Evolutionary conservation across 2,329 filamentous ascomycete genomes (phyloP).

Genomic region (Xylaria sp.): DNA sequence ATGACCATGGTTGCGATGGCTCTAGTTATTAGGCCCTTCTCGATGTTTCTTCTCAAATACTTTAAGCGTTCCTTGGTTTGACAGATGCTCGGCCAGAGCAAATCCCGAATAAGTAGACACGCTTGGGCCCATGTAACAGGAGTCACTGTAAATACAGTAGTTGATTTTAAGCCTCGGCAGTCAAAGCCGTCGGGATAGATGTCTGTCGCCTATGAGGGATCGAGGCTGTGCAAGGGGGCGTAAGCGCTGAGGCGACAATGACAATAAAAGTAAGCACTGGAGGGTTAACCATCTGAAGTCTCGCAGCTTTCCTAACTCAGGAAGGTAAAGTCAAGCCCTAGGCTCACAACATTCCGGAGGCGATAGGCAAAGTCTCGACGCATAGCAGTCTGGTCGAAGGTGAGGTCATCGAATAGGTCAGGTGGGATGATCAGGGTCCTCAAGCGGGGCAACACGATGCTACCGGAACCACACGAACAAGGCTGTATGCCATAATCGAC

Average conservation of each 20-base stretch:
- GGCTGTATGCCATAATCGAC: slow-evolving; percentile 29
- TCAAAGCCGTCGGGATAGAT: slow-evolving; percentile 13
- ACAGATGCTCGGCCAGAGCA: background rate
- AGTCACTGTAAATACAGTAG: background rate
- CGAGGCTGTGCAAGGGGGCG: slow-evolving; percentile 24
- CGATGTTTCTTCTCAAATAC: slow-evolving; percentile 15
- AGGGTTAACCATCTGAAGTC: slow-evolving; percentile 17
- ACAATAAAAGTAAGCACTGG: slow-evolving; percentile 25
- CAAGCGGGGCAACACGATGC: slow-evolving; percentile 37
- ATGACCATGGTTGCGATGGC: slow-evolving; percentile 1
- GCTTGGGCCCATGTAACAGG: slow-evolving; percentile 3
- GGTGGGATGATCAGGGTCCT: slow-evolving; percentile 41
- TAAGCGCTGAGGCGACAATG: slow-evolving; percentile 25
- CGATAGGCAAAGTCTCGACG: slow-evolving; percentile 13
- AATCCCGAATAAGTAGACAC: background rate
- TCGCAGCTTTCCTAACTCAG: slow-evolving; percentile 29
- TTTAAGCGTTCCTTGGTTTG: slow-evolving; percentile 3
- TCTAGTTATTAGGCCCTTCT: slow-evolving; percentile 10
- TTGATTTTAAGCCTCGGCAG: slow-evolving; percentile 2
- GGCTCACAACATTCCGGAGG: slow-evolving; percentile 16
- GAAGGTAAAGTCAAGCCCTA: slow-evolving; percentile 33
- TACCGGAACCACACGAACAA: slow-evolving; percentile 36
- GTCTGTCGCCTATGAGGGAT: slow-evolving; percentile 1
- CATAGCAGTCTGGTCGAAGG: slow-evolving; percentile 28
- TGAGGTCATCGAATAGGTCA: slow-evolving; percentile 41